Evolutionary conservation across 108 stramenopile species (phyloP).

Genomic region (Nitzschia sp.): DNA sequence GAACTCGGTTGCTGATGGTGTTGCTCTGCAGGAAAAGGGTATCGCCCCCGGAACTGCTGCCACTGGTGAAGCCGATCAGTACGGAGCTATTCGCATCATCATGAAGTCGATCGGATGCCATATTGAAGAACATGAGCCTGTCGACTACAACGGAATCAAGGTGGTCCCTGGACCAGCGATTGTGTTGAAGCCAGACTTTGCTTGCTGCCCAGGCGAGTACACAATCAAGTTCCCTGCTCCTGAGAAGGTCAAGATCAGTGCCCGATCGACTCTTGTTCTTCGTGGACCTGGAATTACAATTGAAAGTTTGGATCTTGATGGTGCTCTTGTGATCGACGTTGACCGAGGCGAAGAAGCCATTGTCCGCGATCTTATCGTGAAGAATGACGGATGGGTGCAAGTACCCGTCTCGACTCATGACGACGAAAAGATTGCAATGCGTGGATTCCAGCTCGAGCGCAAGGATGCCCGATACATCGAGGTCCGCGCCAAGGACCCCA

Average conservation of each 20-base stretch:
- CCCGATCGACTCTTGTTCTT: constrained; percentile 78
- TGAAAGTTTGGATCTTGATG: constrained; percentile 84
- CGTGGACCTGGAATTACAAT: constrained; percentile 70
- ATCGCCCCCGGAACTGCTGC: constrained; percentile 90
- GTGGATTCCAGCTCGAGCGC: constrained; percentile 60
- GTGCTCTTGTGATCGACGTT: constrained; percentile 72
- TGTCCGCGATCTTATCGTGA: constrained; percentile 57
- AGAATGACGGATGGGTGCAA: constrained; percentile 78
- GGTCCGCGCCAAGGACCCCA: neutral
- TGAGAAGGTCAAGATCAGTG: constrained; percentile 72
- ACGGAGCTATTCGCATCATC: constrained; percentile 55
- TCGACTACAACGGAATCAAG: constrained; percentile 59
- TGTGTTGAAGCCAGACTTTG: constrained; percentile 78
- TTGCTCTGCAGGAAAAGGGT: constrained; percentile 71
- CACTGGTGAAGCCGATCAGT: constrained; percentile 94
- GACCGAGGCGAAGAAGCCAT: constrained; percentile 58
- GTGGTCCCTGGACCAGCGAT: constrained; percentile 75
- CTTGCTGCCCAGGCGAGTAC: constrained; percentile 64
- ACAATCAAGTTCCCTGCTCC: constrained; percentile 68
- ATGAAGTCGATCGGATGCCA: constrained; percentile 71
- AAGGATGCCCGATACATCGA: constrained; percentile 34
- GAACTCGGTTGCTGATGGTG: constrained; percentile 91
- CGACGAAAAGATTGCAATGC: constrained; percentile 70
- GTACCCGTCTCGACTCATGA: constrained; percentile 29
- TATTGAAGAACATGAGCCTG: constrained; percentile 52